Conservation (phyloP, 768 basidiomycete species). For the Leccinum uliginosum region DNA sequence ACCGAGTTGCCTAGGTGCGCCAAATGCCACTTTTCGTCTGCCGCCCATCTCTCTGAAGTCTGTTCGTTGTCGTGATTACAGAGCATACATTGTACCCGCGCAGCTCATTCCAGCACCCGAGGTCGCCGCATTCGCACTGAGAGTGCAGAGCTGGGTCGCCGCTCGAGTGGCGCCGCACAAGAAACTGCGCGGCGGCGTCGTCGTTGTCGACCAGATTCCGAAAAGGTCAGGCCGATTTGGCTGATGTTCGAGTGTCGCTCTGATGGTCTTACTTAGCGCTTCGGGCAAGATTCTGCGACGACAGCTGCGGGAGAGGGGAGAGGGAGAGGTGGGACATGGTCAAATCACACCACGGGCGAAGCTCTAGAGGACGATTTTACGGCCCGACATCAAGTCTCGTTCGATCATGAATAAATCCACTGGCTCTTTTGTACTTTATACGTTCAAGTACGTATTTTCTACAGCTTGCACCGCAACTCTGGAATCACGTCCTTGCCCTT, state of each 20-base stretch:
- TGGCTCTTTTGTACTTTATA: background rate
- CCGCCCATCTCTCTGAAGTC: background rate
- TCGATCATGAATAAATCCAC: background rate
- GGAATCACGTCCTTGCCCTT: constrained; percentile 63
- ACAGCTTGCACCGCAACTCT: constrained; percentile 38
- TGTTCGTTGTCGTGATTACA: background rate
- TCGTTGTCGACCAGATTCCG: constrained; percentile 46
- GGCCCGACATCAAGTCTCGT: no score
- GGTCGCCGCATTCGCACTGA: constrained; percentile 34
- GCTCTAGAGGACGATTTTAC: constrained; percentile 6
- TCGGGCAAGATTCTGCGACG: constrained; percentile 86
- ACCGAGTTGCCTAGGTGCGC: constrained; percentile 75
- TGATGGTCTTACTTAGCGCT: constrained; percentile 35
- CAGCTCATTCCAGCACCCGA: constrained; percentile 18
- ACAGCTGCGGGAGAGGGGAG: constrained; percentile 65
- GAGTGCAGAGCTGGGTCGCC: constrained; percentile 64
- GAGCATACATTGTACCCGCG: constrained; percentile 45
- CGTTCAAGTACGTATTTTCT: background rate
- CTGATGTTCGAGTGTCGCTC: background rate
- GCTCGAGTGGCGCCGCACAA: constrained; percentile 73
- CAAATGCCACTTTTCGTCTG: background rate
- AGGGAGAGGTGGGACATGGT: constrained; percentile 42
- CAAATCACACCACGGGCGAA: constrained; percentile 17
- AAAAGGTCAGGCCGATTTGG: constrained; percentile 23
- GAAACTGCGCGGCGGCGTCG: constrained; percentile 68